These are phyloP conservation scores for Wickerhamomyces hampshirensis DNA, from an alignment of 805 yeast species.

Conservation along the genomic window DNA sequence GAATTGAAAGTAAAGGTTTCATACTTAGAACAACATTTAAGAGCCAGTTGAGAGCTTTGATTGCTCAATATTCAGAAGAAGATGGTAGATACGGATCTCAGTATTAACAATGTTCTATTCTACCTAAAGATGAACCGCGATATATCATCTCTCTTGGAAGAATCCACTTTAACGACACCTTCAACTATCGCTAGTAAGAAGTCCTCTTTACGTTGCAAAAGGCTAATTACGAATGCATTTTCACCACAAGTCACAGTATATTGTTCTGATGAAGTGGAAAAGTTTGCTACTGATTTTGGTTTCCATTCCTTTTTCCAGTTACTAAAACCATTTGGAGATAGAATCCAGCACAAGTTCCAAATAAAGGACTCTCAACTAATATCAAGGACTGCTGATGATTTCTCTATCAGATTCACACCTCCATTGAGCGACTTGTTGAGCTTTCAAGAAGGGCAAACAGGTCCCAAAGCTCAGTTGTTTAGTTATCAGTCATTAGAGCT, in stretches of 20 bases:
- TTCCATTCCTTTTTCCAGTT: constrained; percentile 42
- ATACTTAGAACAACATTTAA: neutral
- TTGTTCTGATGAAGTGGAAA: constrained; percentile 42
- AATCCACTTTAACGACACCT: constrained; percentile 2
- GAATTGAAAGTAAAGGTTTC: neutral
- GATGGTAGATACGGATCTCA: constrained; percentile 15
- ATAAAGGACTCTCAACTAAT: constrained; percentile 48
- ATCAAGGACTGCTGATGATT: constrained; percentile 45
- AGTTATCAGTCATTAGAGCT: constrained; percentile 33
- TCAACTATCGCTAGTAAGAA: constrained; percentile 10
- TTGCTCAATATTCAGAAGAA: no score
- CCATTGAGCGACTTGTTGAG: constrained; percentile 32
- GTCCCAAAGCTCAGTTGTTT: constrained; percentile 26
- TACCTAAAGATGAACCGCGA: constrained; percentile 15
- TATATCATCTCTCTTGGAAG: constrained; percentile 12
- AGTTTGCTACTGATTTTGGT: constrained; percentile 36
- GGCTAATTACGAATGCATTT: constrained; percentile 33
- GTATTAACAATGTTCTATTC: constrained; percentile 15
- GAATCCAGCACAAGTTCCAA: constrained; percentile 41
- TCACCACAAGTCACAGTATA: constrained; percentile 50
- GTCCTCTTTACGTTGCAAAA: constrained; percentile 24
- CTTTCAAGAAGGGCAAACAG: constrained; percentile 19
- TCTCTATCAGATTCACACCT: constrained; percentile 49
- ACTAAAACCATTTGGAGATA: constrained; percentile 52
- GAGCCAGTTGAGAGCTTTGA: no score